Conservation (phyloP, 2,329 filamentous ascomycete genomes). For the Fusarium praegraminearum region DNA sequence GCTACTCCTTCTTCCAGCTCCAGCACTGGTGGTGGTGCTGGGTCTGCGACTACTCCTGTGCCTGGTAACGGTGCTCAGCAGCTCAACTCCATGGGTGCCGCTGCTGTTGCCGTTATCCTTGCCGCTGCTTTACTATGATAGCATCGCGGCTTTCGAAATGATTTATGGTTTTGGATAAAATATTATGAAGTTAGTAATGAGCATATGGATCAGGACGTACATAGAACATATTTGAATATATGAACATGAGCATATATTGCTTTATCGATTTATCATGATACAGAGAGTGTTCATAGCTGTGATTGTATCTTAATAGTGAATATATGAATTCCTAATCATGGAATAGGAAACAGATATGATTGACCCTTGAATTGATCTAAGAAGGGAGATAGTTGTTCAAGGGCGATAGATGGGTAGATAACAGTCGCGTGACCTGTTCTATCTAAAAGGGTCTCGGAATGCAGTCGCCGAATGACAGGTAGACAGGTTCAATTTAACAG, state of each 20-base stretch:
- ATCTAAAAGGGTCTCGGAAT: not conserved
- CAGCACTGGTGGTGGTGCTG: constrained; percentile 26
- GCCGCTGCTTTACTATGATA: constrained; percentile 50
- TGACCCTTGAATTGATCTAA: not conserved
- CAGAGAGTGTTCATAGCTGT: not conserved
- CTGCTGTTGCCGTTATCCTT: constrained; percentile 48
- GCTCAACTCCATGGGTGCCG: constrained; percentile 51
- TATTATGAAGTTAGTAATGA: constrained; percentile 19
- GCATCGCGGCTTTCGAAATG: not conserved
- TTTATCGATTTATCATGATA: not conserved
- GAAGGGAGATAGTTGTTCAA: not conserved
- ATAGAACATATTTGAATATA: constrained; percentile 7
- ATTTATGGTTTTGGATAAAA: constrained; percentile 5
- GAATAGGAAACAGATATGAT: not conserved
- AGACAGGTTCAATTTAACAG: constrained; percentile 6
- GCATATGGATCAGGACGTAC: not conserved
- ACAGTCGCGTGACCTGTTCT: constrained; percentile 1
- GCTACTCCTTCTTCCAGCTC: constrained; percentile 43
- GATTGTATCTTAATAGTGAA: not conserved
- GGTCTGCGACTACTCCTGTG: constrained; percentile 16
- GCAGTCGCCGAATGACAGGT: not conserved
- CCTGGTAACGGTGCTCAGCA: constrained; percentile 38
- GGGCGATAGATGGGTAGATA: not conserved
- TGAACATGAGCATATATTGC: constrained; percentile 1
- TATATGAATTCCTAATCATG: not conserved